Base-by-base conservation (phyloP, 1,284 basidiomycete genomes). In the Waitea zeae region DNA sequence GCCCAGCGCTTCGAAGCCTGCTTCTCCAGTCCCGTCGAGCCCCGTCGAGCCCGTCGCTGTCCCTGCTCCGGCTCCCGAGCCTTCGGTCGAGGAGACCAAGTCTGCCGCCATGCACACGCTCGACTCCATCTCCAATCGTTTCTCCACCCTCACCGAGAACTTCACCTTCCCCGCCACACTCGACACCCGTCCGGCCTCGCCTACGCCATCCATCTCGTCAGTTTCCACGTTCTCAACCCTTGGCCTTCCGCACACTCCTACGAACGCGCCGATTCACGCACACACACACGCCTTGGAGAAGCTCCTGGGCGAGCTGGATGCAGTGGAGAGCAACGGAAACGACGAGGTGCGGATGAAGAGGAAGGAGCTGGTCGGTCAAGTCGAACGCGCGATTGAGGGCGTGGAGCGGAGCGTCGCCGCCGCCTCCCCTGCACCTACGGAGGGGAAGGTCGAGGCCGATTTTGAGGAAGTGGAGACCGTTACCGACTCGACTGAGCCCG, bases 261-360 rank as follows among this genome's bases (percentile, higher is more conserved):
- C 47, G 35, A 78, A 78, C 46, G 62, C 67, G 12, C 59, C 68
- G 1, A 53, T 77, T 17, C 64, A 70, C 33, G 63, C 57, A 35
- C 71, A 72, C 48, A 66, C 72, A 38, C 62, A 76, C 41, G 58
- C 59, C 2, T 52, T 77, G 9, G 58, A 60, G 15, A 52, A 59
- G 32, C 52, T 80, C 20, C 49, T 79, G 3, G 49, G 59, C 9
- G 54, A 62, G 42, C 55, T 75, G 5, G 75, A 80, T 45, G 61
- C 56, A 2, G 54, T 77, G 17, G 58, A 68, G 29, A 70, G 63
- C 37, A 59, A 58, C 36, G 76, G 73, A 3, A 65, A 71, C 42
- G 56, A 58, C 14, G 54, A 48, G 3, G 53, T 78, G 20, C 53
- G 73, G 39, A 46, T 45, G 17, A 56, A 46, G 39, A 49, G 74